phyloP scores from a whole-genome alignment of 164 flowering plant species.

The Magnolia sinica region DNA sequence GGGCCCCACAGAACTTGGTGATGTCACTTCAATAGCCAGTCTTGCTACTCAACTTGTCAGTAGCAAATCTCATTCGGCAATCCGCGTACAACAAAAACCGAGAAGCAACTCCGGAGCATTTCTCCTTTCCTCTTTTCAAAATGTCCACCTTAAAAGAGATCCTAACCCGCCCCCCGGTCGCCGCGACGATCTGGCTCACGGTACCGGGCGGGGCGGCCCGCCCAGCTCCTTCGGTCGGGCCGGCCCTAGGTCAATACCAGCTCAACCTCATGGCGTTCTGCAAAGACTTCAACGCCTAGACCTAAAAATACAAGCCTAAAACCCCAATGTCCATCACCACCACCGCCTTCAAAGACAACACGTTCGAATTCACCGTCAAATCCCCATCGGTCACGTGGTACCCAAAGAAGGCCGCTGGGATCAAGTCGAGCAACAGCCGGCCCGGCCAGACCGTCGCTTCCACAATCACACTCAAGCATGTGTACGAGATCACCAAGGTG shows the following conservation, averaged over 20 bases:
- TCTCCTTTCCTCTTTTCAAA: background rate
- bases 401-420: constrained; percentile 88
- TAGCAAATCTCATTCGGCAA: too few species aligned
- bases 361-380: constrained; percentile 84
- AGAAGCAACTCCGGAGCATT: too few species aligned
- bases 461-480: constrained; percentile 60
- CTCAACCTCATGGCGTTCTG: constrained; percentile 96
- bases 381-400: constrained; percentile 95
- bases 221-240: constrained; percentile 93
- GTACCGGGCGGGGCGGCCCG: constrained; percentile 87
- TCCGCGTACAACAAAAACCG: too few species aligned
- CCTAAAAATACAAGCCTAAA: constrained; percentile 88
- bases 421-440: constrained; percentile 70
- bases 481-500: constrained; percentile 91
- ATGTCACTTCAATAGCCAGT: too few species aligned
- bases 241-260: constrained; percentile 85
- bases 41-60: too few species aligned
- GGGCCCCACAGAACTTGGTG: too few species aligned
- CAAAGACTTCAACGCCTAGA: constrained; percentile 98
- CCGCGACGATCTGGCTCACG: constrained; percentile 83
- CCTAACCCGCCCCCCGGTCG: constrained; percentile 64
- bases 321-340: constrained; percentile 89
- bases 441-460: constrained; percentile 73
- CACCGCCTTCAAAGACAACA: constrained; percentile 87
- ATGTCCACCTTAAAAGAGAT: constrained; percentile 78